A percentile compares a stretch with the other conserved stretches of the same genome.
Conservation (phyloP, 1,284 basidiomycete species). For the Papiliotrema fonsecae region DNA sequence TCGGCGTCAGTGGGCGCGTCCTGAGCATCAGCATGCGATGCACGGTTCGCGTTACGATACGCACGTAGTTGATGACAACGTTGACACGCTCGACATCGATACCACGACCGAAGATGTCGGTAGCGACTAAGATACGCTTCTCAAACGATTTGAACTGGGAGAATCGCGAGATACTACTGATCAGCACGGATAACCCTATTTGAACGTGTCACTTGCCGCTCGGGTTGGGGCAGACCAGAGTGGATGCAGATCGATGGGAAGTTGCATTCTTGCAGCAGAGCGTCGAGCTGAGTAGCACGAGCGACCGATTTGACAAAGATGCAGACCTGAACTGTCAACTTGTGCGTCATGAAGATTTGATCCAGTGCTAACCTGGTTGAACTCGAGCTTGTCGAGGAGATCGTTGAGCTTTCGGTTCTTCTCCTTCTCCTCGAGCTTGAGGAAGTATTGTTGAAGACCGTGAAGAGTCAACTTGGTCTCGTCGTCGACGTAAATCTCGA, state of each 20-base stretch:
- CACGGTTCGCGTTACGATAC: neutral
- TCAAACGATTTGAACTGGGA: conserved; percentile 99
- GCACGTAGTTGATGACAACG: conserved; percentile 81
- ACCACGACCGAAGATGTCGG: conserved; percentile 94
- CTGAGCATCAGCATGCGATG: conserved; percentile 8
- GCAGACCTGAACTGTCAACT: conserved; percentile 64
- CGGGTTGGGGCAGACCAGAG: conserved; percentile 88
- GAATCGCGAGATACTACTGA: conserved; percentile 84
- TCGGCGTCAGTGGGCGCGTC: conserved; percentile 96
- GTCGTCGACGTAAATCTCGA: conserved; percentile 99
- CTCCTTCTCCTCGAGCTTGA: conserved; percentile 87
- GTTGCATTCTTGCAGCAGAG: conserved; percentile 92
- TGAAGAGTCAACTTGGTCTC: conserved; percentile 98
- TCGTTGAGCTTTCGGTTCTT: conserved; percentile 99
- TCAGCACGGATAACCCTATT: conserved; percentile 1
- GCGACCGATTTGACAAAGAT: conserved; percentile 99
- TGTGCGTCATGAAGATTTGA: neutral
- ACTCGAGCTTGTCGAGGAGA: conserved; percentile 91
- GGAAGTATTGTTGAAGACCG: conserved; percentile 97
- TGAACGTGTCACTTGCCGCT: conserved; percentile 62
- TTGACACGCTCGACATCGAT: conserved; percentile 98
- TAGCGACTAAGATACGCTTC: conserved; percentile 97
- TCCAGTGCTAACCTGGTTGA: conserved; percentile 88
- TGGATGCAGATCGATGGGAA: conserved; percentile 98
- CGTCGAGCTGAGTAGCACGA: conserved; percentile 93